These are phyloP conservation scores for Thielaviopsis populi DNA, from an alignment of 2,329 filamentous ascomycete species.

Conservation along the genomic window DNA sequence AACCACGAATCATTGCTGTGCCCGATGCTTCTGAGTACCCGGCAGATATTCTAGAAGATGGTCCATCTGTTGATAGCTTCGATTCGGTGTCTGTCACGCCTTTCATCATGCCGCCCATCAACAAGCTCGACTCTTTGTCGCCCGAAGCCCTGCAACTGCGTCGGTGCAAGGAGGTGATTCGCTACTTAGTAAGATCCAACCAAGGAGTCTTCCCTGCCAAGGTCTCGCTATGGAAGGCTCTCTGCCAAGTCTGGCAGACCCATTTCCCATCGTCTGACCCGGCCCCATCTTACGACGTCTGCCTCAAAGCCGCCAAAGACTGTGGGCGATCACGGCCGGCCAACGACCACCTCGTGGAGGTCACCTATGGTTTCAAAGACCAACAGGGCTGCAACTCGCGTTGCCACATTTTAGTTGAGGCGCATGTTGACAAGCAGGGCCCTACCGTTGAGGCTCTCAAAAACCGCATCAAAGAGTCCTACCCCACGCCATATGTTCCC, in stretches of 20 bases:
- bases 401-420: slow-evolving; percentile 31
- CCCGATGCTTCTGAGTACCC: not conserved
- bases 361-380: slow-evolving; percentile 32
- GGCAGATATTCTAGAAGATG: not conserved
- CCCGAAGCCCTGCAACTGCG: slow-evolving; percentile 21
- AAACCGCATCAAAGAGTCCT: slow-evolving; percentile 32
- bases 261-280: slow-evolving; percentile 24
- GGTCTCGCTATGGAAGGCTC: slow-evolving; percentile 33
- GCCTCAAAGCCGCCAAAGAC: slow-evolving; percentile 26
- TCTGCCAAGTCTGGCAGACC: slow-evolving; percentile 32
- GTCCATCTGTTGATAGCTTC: not conserved
- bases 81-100: not conserved
- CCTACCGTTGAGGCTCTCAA: slow-evolving; percentile 30
- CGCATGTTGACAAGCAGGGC: slow-evolving; percentile 29
- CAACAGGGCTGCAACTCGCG: slow-evolving; percentile 30
- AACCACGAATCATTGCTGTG: not conserved
- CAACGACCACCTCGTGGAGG: slow-evolving; percentile 25
- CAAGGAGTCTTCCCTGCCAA: slow-evolving; percentile 38
- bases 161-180: slow-evolving; percentile 28
- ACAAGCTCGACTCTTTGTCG: slow-evolving; percentile 23
- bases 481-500: slow-evolving; percentile 29
- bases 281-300: slow-evolving; percentile 28
- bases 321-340: slow-evolving; percentile 23
- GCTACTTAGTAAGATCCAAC: slow-evolving; percentile 28
- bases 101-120: slow-evolving; percentile 15